A percentile compares a stretch with the other conserved stretches of the same genome.
Conservation (phyloP, 768 basidiomycete genomes). For the Pleurotus sapidus region DNA sequence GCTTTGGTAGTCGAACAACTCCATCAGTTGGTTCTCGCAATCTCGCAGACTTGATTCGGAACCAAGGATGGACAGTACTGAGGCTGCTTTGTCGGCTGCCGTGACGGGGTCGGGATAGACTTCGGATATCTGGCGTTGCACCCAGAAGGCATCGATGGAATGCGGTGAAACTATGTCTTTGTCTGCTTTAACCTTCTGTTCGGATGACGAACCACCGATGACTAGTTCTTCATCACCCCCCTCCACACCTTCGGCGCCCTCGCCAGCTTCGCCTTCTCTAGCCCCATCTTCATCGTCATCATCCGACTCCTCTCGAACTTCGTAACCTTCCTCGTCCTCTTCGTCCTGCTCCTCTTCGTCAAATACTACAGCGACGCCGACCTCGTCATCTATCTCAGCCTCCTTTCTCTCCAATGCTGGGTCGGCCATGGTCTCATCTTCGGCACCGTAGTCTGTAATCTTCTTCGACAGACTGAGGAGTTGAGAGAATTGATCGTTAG, state of each 20-base stretch:
- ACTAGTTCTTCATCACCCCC: slow-evolving; percentile 75
- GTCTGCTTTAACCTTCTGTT: slow-evolving; percentile 53
- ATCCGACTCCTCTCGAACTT: slow-evolving; percentile 80
- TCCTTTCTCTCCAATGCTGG: slow-evolving; percentile 80
- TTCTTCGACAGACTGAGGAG: slow-evolving; percentile 87
- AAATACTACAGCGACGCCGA: slow-evolving; percentile 97
- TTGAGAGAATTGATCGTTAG: slow-evolving; percentile 77
- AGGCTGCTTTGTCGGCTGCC: slow-evolving; percentile 84
- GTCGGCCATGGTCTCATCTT: slow-evolving; percentile 77
- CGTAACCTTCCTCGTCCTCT: slow-evolving; percentile 87
- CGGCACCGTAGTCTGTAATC: slow-evolving; percentile 92
- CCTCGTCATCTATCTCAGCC: slow-evolving; percentile 91
- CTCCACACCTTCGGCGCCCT: slow-evolving; percentile 38
- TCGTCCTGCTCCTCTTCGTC: slow-evolving; percentile 97
- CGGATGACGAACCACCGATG: slow-evolving; percentile 59
- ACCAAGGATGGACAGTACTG: slow-evolving; percentile 80
- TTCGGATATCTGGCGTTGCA: slow-evolving; percentile 89
- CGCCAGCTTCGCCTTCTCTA: slow-evolving; percentile 42
- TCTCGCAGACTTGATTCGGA: slow-evolving; percentile 89
- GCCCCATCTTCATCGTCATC: slow-evolving; percentile 64
- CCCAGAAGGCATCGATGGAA: slow-evolving; percentile 96
- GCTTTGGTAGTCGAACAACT: slow-evolving; percentile 90
- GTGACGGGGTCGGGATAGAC: slow-evolving; percentile 94
- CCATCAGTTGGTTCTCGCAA: slow-evolving; percentile 95
- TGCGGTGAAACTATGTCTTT: slow-evolving; percentile 86